phyloP scores from a whole-genome alignment of 495 filamentous ascomycete genomes.

The Tuber borchii region DNA sequence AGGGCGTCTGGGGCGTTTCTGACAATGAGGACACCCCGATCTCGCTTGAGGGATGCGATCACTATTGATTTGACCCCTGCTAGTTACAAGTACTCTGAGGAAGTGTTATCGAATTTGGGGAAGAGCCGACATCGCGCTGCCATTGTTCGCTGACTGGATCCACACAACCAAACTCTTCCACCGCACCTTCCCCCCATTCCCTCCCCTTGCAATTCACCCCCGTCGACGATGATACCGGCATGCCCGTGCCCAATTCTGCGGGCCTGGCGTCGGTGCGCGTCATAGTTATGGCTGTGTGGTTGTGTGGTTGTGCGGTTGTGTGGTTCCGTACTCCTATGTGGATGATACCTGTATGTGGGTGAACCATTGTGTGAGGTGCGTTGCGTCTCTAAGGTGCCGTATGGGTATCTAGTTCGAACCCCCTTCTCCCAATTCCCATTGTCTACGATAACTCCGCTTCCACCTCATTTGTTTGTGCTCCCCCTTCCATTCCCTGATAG shows the following conservation, averaged over 20 bases:
- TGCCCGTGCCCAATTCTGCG: slow-evolving; percentile 37
- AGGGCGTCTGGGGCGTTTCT: slow-evolving; percentile 36
- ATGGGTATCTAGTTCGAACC: not conserved
- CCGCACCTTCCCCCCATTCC: not conserved
- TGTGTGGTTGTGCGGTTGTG: not conserved
- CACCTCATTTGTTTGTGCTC: not conserved
- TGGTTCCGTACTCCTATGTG: not conserved
- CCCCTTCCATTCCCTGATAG: not conserved
- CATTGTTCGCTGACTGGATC: slow-evolving; percentile 33
- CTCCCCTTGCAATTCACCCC: slow-evolving; percentile 7
- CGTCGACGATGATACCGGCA: slow-evolving; percentile 25
- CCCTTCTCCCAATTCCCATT: not conserved
- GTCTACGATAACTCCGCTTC: not conserved
- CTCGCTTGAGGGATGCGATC: slow-evolving; percentile 36
- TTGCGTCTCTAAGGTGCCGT: slow-evolving; percentile 1
- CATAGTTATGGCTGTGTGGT: slow-evolving; percentile 30
- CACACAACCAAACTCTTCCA: slow-evolving; percentile 12
- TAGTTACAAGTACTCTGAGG: slow-evolving; percentile 8
- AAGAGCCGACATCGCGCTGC: slow-evolving; percentile 32
- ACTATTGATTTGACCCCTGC: slow-evolving; percentile 26
- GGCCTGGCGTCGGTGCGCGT: slow-evolving; percentile 37
- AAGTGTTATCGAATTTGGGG: slow-evolving; percentile 20
- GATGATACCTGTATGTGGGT: not conserved
- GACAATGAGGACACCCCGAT: slow-evolving; percentile 31
- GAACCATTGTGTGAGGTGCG: not conserved